phyloP scores from a whole-genome alignment of 345 rosid species.

The Adansonia digitata region DNA sequence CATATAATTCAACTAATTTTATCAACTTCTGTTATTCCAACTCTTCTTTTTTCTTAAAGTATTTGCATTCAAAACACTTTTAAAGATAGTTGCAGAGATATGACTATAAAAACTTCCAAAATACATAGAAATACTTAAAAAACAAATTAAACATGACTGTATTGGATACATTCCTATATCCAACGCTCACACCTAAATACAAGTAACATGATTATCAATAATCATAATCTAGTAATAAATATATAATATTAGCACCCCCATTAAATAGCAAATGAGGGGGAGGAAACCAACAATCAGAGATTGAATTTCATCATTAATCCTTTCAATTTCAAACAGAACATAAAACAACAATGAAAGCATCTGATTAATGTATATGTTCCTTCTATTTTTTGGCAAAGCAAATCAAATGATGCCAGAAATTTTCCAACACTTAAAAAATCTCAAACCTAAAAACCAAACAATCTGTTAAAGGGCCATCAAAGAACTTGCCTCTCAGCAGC shows the following conservation, averaged over 20 bases:
- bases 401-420: background rate
- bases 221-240: no score
- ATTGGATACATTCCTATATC: no score
- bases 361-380: background rate
- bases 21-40: no score
- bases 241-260: background rate
- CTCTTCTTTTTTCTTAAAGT: no score
- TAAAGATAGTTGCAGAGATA: no score
- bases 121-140: no score
- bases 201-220: no score
- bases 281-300: background rate
- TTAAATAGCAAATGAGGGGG: background rate
- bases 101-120: no score
- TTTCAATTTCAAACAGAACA: background rate
- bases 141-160: no score
- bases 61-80: no score
- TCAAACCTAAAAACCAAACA: background rate
- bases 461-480: conserved; percentile 24
- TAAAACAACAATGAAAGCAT: background rate
- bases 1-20: background rate
- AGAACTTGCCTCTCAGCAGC: conserved; percentile 97
- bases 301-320: background rate
- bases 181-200: no score
- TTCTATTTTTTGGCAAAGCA: background rate
- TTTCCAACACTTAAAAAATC: background rate